Evolutionary conservation across 78 protist species (phyloP).

Genomic region (Guillardia theta): DNA sequence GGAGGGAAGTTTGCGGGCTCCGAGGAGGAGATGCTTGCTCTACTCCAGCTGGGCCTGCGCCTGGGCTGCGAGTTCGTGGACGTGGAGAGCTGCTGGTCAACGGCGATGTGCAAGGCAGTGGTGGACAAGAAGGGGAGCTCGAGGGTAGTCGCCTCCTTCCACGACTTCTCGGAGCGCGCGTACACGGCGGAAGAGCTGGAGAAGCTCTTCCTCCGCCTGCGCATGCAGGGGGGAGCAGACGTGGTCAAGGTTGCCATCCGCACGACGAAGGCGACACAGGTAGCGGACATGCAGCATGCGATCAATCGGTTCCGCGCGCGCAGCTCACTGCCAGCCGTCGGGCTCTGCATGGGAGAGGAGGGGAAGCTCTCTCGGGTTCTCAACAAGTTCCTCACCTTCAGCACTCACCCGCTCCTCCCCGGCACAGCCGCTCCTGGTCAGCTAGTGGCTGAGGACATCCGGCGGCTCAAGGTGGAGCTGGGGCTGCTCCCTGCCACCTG

Average conservation of each 20-base stretch:
- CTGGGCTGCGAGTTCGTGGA: constrained; percentile 67
- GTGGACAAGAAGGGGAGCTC: neutral
- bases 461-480: neutral
- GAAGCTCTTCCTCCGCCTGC: neutral
- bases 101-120: neutral
- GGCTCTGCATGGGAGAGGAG: constrained; percentile 60
- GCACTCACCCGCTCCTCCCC: constrained; percentile 58
- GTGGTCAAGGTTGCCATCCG: neutral
- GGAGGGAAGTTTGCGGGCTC: constrained; percentile 64
- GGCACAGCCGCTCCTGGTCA: constrained; percentile 77
- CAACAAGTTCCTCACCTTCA: neutral
- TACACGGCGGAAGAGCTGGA: neutral
- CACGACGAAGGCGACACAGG: neutral
- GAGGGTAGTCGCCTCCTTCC: neutral
- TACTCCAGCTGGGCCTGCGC: constrained; percentile 45
- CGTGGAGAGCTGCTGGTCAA: constrained; percentile 51
- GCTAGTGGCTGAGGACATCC: constrained; percentile 47
- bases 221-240: neutral
- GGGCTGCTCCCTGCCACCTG: constrained; percentile 44
- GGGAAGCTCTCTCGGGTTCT: constrained; percentile 64
- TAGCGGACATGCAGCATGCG: neutral
- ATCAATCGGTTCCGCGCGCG: neutral
- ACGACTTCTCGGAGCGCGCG: neutral
- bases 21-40: neutral
- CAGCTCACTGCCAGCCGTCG: constrained; percentile 44